Conservation (phyloP, 202 grass and related monocot genomes). For the Brachypodium distachyon region DNA sequence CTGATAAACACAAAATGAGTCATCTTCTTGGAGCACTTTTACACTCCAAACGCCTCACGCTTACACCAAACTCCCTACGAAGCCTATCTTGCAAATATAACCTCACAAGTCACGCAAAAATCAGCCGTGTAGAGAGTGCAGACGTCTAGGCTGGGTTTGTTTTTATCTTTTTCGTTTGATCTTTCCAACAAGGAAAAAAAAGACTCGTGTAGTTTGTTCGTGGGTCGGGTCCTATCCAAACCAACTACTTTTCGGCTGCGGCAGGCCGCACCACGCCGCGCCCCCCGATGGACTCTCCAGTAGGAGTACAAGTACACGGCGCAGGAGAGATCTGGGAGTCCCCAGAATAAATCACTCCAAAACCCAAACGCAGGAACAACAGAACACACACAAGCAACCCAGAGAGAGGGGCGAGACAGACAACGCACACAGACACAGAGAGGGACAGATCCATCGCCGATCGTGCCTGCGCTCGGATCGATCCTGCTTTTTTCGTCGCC, state of each 20-base stretch:
- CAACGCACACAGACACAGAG: background rate
- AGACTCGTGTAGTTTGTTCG: background rate
- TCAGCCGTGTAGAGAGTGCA: background rate
- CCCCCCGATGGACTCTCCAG: background rate
- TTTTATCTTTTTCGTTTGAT: background rate
- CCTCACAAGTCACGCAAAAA: background rate
- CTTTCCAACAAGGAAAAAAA: background rate
- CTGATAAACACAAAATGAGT: background rate
- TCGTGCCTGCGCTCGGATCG: constrained; percentile 21
- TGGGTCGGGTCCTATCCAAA: background rate
- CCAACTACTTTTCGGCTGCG: background rate
- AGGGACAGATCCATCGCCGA: constrained; percentile 8
- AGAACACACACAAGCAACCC: background rate
- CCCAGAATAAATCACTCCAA: background rate
- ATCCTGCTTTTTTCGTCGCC: background rate
- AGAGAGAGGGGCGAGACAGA: too few relatives aligned
- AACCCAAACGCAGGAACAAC: background rate
- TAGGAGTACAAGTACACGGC: background rate
- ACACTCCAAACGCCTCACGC: background rate
- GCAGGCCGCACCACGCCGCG: background rate
- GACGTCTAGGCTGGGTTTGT: too few relatives aligned
- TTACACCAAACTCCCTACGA: too few relatives aligned
- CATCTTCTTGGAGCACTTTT: background rate
- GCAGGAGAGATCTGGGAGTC: background rate
- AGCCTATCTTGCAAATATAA: background rate